phyloP scores from a whole-genome alignment of 768 basidiomycete genomes.

The Agaricus blazei region DNA sequence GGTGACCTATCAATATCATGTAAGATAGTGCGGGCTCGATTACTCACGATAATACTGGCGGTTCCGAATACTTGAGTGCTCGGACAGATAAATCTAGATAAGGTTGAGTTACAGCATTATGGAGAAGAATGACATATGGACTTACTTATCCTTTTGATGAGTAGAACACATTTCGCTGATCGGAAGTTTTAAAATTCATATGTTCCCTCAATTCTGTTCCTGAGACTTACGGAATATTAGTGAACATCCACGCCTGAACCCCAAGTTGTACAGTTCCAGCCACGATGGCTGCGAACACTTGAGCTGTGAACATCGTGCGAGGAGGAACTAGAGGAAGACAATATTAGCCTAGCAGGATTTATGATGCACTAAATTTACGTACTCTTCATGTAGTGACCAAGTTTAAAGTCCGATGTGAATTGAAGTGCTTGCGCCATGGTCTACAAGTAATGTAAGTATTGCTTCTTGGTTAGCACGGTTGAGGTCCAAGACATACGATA shows the following conservation, averaged over 20 bases:
- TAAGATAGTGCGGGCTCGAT: background rate
- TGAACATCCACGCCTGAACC: constrained; percentile 64
- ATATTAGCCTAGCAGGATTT: background rate
- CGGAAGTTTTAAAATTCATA: background rate
- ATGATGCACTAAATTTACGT: constrained; percentile 33
- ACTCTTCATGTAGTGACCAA: constrained; percentile 72
- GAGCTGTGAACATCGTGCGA: constrained; percentile 46
- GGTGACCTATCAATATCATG: background rate
- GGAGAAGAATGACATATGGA: background rate
- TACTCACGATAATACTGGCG: constrained; percentile 53
- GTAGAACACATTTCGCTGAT: constrained; percentile 40
- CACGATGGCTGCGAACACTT: constrained; percentile 51
- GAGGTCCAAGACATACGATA: constrained; percentile 20
- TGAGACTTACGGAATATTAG: constrained; percentile 31
- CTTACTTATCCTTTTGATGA: constrained; percentile 38
- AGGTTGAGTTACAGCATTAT: background rate
- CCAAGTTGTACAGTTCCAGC: constrained; percentile 64
- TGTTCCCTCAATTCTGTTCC: background rate
- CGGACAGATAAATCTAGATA: constrained; percentile 44
- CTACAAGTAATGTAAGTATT: constrained; percentile 10
- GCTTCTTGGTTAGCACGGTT: background rate
- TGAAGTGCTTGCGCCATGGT: constrained; percentile 55
- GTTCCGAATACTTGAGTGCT: constrained; percentile 48
- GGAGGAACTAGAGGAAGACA: constrained; percentile 40
- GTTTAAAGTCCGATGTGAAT: constrained; percentile 61